Percentiles rank a stretch among this genome's conserved stretches.
phyloP scores from a whole-genome alignment of 1,139 yeast genomes.

The Magnusiomyces fungicola region DNA sequence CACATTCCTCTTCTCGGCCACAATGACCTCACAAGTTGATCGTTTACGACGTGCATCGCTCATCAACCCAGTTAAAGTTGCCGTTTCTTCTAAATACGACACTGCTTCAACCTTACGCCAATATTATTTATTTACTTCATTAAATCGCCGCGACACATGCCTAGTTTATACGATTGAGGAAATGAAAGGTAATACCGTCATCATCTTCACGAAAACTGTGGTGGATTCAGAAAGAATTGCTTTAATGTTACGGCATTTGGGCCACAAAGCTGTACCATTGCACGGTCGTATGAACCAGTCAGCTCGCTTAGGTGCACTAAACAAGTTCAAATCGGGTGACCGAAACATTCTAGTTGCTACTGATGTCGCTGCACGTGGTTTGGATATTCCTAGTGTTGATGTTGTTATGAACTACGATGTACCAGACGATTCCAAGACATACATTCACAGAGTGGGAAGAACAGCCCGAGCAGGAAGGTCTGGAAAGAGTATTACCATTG shows the following conservation, averaged over 20 bases:
- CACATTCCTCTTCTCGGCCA: constrained; percentile 88
- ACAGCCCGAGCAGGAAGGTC: constrained; percentile 91
- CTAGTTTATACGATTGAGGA: constrained; percentile 78
- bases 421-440: constrained; percentile 97
- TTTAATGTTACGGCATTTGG: constrained; percentile 67
- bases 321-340: constrained; percentile 82
- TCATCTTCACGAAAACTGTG: constrained; percentile 89
- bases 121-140: constrained; percentile 84
- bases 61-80: constrained; percentile 81
- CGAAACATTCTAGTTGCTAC: constrained; percentile 86
- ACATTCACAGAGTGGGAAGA: constrained; percentile 96
- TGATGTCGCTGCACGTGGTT: constrained; percentile 96
- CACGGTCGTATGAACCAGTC: constrained; percentile 93
- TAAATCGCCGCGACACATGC: constrained; percentile 85
- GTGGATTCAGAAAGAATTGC: constrained; percentile 93
- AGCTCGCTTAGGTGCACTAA: constrained; percentile 86
- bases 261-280: constrained; percentile 84
- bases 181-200: constrained; percentile 75
- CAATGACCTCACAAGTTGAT: constrained; percentile 93
- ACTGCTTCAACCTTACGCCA: constrained; percentile 91
- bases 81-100: constrained; percentile 81
- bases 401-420: constrained; percentile 88
- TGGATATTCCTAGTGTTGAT: constrained; percentile 94
- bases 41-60: constrained; percentile 91
- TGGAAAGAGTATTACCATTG: constrained; percentile 85